Base-by-base conservation (phyloP, 257 asterid genomes). In the Solanum acaule region DNA sequence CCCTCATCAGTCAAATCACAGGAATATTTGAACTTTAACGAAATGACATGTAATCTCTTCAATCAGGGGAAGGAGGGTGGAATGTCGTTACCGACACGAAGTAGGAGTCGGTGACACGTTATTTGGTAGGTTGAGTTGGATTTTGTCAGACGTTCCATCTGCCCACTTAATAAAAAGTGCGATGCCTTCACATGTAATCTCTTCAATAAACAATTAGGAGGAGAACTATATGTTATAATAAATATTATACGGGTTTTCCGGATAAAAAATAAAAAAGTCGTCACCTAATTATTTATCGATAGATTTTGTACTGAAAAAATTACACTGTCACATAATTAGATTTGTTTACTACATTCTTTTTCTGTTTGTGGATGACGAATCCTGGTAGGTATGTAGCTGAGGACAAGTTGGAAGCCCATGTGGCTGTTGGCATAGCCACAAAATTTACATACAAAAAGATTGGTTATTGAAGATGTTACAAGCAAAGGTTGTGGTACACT, bases 101-200 rank as follows among this genome's bases (percentile, higher is more conserved):
- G 86, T 27, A 75, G 86, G 87, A 79, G 93, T 91, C 3, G 94
- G 91, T 89, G 89, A 85, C 92, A 89, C 90, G 93, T 91, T 70
- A 44, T 44, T 44, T 2, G 29, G 42, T 49, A 68, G 44, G 91
- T 82, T 86, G 88, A 52, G 88, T 84, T 87, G 86, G 85, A 46
- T 8, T 75, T 56, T 35, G 86, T 87, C 87, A 25, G 87, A 34
- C 65, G 42, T 83, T 42, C 87, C 83, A 65, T 89, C 88, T 16
- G 56, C 82, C 38, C 84, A 38, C 29, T 81, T 5, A 8, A 37
- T 27, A 44, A 6, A 35, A 40, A 20, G 52, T 83, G 40, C 83
- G 44, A 27, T 56, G 83, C 86, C 20, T 56, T 83, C 88, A 88
- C 72, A 88, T 11, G 9, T 63, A 83, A 90, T 90, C 89, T 88